Evolutionary conservation across 345 rosid species (phyloP), one percentile per base, ranked within the genome.

Genomic region (Xanthoceras sorbifolium): DNA sequence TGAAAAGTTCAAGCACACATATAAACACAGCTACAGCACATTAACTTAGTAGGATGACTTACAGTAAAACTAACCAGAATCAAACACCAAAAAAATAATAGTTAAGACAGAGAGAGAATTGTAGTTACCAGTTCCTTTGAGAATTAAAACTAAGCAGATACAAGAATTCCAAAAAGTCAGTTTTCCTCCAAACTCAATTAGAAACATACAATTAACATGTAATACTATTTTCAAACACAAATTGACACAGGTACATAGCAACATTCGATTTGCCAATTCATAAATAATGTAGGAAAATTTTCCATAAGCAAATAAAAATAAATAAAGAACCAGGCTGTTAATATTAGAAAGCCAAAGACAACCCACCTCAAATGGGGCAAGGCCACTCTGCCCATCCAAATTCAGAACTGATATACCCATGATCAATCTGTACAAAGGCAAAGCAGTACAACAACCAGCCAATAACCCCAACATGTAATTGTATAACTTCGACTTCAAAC

Each of bases 351-450:
- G 14, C 9, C 20, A 67, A 67, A 17, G 59, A 71, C 20, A 81
- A 64, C 78, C 18, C 74, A 96, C 99, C 99, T 96, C 99, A 74
- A 77, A 96, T 23, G 99, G 95, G 86, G 99, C 93, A 81, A 96
- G 87, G 32, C 94, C 87, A 60, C 67, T 77, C 79, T 80, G 92
- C 69, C 92, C 93, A 82, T 91, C 98, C 76, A 93, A 78, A 83
- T 96, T 87, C 64, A 96, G 76, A 78, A 89, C 64, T 7, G 99
- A 96, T 78, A 96, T 77, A 20, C 98, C 93, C 97, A 96, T 90
- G 26, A 89, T 84, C 93, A 96, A 81, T 76, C 98, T 87, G 88
- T 89, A 96, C 78, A 96, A 81, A 65, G 97, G 98, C 85, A 88
- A 97, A 0, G 88, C 95, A 82, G 93, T 86, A 77, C 86, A 77